A percentile compares a stretch with the other conserved stretches of the same genome.
phyloP scores from a whole-genome alignment of 1,284 basidiomycete species.

The Puccinia coronata region DNA sequence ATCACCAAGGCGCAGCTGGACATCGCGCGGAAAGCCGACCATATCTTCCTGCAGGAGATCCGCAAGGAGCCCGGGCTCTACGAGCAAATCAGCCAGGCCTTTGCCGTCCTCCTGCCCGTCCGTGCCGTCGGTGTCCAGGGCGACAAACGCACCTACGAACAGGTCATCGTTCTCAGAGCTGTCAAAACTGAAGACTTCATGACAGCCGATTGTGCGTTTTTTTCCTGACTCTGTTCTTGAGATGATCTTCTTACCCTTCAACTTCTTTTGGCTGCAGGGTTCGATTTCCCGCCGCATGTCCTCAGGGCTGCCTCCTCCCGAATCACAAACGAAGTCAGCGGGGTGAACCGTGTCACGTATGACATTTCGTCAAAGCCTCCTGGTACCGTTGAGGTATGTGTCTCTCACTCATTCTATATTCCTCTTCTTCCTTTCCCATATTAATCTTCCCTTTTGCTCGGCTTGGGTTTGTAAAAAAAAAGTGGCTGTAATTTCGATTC shows the following conservation, averaged over 20 bases:
- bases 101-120: constrained; percentile 94
- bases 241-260: no score
- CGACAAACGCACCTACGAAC: constrained; percentile 94
- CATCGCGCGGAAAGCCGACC: constrained; percentile 91
- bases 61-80: constrained; percentile 80
- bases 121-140: constrained; percentile 98
- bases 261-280: constrained; percentile 64
- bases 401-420: no score
- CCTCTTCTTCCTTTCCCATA: no score
- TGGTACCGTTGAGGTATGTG: constrained; percentile 67
- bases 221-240: constrained; percentile 4
- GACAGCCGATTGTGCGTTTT: constrained; percentile 84
- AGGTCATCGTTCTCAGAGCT: constrained; percentile 71
- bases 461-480: no score
- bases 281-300: constrained; percentile 89
- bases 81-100: constrained; percentile 93
- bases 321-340: constrained; percentile 95
- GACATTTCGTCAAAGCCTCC: constrained; percentile 98
- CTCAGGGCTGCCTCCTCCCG: constrained; percentile 88
- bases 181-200: constrained; percentile 95
- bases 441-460: no score
- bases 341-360: constrained; percentile 73
- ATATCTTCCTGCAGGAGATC: constrained; percentile 98
- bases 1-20: constrained; percentile 89
- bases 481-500: no score